Conservation (phyloP, 2,329 filamentous ascomycete species). For the Neonectria faginata region DNA sequence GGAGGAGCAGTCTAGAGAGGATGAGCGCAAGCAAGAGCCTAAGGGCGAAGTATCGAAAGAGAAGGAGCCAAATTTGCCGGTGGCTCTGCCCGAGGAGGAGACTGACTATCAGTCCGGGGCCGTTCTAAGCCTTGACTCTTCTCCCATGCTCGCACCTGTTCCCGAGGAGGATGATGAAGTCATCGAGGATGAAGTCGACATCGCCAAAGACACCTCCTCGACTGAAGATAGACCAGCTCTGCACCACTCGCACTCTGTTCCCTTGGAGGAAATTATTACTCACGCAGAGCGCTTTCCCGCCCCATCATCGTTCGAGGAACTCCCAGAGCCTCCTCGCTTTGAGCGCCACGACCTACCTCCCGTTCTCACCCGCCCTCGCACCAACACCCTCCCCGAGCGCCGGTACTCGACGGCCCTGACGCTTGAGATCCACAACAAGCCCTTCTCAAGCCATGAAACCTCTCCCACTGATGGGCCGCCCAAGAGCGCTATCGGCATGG, state of each 20-base stretch:
- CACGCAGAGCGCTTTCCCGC: constrained; percentile 30
- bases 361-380: constrained; percentile 35
- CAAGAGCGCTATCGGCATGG: constrained; percentile 38
- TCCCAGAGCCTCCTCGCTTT: constrained; percentile 30
- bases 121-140: constrained; percentile 20
- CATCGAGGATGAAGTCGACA: constrained; percentile 25
- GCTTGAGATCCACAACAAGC: constrained; percentile 38
- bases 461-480: constrained; percentile 38
- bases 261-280: constrained; percentile 33
- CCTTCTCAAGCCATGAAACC: constrained; percentile 33
- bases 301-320: constrained; percentile 27
- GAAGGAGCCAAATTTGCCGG: constrained; percentile 1
- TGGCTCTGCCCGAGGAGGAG: constrained; percentile 22
- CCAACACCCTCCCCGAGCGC: constrained; percentile 39
- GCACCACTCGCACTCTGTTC: constrained; percentile 32
- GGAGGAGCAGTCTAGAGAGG: constrained; percentile 35
- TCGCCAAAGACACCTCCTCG: constrained; percentile 5
- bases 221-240: constrained; percentile 26
- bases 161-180: constrained; percentile 33
- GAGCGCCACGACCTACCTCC: constrained; percentile 29
- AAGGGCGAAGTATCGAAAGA: constrained; percentile 12
- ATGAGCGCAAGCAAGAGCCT: constrained; percentile 14
- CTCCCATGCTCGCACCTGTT: constrained; percentile 38
- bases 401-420: constrained; percentile 44
- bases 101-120: constrained; percentile 11